Conservation (phyloP, 2,329 filamentous ascomycete genomes). For the Fusarium beomiforme region DNA sequence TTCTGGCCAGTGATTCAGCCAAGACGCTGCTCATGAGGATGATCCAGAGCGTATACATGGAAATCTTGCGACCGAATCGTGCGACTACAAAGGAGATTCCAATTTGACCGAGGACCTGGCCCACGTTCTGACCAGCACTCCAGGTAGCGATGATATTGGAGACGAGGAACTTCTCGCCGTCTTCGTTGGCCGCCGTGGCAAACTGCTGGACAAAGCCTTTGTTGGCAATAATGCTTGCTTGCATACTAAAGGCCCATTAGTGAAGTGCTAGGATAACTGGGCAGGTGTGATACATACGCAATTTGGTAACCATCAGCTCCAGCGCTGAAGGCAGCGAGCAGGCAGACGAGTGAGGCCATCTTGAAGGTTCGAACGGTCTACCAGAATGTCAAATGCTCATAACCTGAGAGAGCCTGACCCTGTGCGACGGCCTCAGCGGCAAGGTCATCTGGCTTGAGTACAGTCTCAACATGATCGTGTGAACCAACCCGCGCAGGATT, state of each 20-base stretch:
- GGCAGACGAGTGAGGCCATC: background rate
- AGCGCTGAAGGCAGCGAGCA: background rate
- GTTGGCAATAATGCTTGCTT: conserved; percentile 29
- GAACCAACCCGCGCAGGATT: background rate
- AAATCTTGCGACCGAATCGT: conserved; percentile 46
- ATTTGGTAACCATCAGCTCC: conserved; percentile 1
- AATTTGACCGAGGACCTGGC: conserved; percentile 53
- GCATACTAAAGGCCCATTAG: conserved; percentile 6
- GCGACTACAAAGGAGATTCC: conserved; percentile 41
- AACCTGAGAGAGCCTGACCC: background rate
- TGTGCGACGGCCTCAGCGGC: background rate
- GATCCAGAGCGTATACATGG: conserved; percentile 47
- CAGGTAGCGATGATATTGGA: conserved; percentile 50
- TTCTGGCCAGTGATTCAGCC: conserved; percentile 49
- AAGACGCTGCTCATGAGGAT: conserved; percentile 49
- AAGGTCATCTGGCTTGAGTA: background rate
- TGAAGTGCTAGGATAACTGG: background rate
- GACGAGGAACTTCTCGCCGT: conserved; percentile 45
- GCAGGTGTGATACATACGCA: background rate
- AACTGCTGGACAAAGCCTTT: conserved; percentile 23
- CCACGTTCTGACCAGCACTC: conserved; percentile 52
- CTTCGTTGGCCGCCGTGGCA: conserved; percentile 15
- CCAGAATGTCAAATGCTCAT: background rate
- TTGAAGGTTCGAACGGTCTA: background rate
- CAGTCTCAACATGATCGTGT: background rate